A percentile compares a stretch with the other conserved stretches of the same genome.
These are phyloP conservation scores for Globisporangium polare DNA, from an alignment of 352 stramenopile species.

Conservation along the genomic window DNA sequence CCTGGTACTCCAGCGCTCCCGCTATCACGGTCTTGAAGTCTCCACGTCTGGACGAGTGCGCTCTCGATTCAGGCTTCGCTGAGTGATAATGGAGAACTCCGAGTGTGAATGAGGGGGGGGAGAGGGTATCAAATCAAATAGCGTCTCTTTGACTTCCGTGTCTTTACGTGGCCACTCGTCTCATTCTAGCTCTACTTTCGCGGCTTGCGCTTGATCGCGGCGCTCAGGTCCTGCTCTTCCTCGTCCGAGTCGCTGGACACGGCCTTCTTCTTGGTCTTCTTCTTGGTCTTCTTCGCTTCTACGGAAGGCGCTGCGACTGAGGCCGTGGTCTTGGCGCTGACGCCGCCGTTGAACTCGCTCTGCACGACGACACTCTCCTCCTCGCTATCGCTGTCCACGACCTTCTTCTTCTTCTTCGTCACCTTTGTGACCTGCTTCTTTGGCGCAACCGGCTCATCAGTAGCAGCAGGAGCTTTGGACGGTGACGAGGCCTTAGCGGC, in stretches of 20 bases:
- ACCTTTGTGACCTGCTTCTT: constrained; percentile 8
- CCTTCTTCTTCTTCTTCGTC: constrained; percentile 21
- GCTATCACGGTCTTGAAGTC: neutral
- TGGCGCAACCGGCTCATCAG: neutral
- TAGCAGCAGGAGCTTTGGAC: neutral
- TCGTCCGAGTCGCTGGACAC: constrained; percentile 43
- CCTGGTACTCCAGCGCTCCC: neutral
- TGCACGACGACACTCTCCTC: constrained; percentile 68
- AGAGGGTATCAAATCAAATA: constrained; percentile 9
- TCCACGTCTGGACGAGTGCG: neutral
- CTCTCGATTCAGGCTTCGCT: neutral
- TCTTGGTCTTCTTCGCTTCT: constrained; percentile 20
- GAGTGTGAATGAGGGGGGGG: too few relatives aligned
- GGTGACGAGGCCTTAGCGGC: neutral
- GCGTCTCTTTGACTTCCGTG: neutral
- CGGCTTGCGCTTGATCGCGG: constrained; percentile 72
- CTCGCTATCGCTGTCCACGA: constrained; percentile 53
- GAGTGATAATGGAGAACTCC: neutral
- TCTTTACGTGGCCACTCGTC: neutral
- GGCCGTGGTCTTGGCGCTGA: neutral
- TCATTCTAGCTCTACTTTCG: constrained; percentile 14
- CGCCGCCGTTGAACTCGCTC: constrained; percentile 55
- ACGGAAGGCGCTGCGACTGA: constrained; percentile 13
- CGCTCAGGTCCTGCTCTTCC: constrained; percentile 58
- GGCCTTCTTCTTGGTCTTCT: constrained; percentile 40